Evolutionary conservation across 371 early-diverging fungal species (phyloP).

Genomic region (Mortierella sp.): DNA sequence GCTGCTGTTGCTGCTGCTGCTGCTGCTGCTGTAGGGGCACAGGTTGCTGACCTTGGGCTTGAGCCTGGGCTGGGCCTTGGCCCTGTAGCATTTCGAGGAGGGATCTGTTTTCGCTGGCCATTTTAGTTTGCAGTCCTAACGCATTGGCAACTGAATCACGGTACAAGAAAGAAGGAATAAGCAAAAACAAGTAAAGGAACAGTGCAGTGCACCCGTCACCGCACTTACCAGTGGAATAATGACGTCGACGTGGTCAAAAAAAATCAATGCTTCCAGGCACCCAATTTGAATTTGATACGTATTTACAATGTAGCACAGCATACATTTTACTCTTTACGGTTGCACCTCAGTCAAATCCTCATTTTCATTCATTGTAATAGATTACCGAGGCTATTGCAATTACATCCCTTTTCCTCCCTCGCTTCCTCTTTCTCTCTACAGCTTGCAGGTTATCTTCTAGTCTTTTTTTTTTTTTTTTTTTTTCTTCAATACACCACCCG

Average conservation of each 20-base stretch:
- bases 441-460: too few species aligned
- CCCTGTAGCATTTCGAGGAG: slow-evolving; percentile 57
- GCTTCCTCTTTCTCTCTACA: too few species aligned
- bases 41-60: slow-evolving; percentile 10
- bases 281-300: too few species aligned
- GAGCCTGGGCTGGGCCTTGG: slow-evolving; percentile 25
- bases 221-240: background rate
- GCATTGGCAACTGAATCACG: background rate
- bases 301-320: background rate
- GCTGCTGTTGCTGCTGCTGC: slow-evolving; percentile 15
- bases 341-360: too few species aligned
- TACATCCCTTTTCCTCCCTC: too few species aligned
- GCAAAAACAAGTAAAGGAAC: slow-evolving; percentile 2
- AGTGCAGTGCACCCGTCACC: background rate
- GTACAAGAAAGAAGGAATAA: background rate
- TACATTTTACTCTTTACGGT: background rate
- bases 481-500: background rate
- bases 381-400: too few species aligned
- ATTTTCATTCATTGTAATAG: too few species aligned
- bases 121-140: slow-evolving; percentile 16
- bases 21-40: slow-evolving; percentile 14
- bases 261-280: too few species aligned
- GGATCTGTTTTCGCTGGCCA: slow-evolving; percentile 49
- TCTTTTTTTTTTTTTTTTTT: background rate
- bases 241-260: background rate